These are phyloP conservation scores for Thermochaetoides thermophila DNA, from an alignment of 495 filamentous ascomycete genomes.

Conservation along the genomic window DNA sequence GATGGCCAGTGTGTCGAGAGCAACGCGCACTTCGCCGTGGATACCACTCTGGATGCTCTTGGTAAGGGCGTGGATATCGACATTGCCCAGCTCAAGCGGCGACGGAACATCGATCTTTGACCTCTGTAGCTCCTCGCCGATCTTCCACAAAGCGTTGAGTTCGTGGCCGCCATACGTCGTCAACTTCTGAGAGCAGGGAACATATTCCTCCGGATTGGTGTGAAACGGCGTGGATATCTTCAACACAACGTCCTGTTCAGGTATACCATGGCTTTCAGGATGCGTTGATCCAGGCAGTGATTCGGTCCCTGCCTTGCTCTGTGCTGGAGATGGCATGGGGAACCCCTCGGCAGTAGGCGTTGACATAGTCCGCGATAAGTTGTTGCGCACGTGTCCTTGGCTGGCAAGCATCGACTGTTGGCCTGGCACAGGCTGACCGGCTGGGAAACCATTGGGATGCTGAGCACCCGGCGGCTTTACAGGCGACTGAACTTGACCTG, in stretches of 20 bases:
- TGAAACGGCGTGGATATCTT: constrained; percentile 21
- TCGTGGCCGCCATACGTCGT: constrained; percentile 51
- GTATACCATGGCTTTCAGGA: constrained; percentile 15
- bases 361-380: constrained; percentile 28
- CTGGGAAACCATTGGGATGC: constrained; percentile 37
- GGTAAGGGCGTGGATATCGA: constrained; percentile 84
- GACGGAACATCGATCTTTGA: constrained; percentile 58
- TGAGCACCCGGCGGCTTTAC: constrained; percentile 34
- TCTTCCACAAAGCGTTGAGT: constrained; percentile 40
- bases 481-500: constrained; percentile 31
- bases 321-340: constrained; percentile 25
- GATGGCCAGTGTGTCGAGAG: constrained; percentile 65
- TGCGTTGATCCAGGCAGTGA: constrained; percentile 20
- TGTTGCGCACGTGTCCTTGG: constrained; percentile 24
- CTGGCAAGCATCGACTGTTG: constrained; percentile 20
- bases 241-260: constrained; percentile 12
- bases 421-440: constrained; percentile 29
- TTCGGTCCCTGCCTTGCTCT: constrained; percentile 22
- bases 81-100: constrained; percentile 64
- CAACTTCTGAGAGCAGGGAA: constrained; percentile 46
- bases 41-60: constrained; percentile 89
- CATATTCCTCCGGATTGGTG: constrained; percentile 33
- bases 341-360: constrained; percentile 27
- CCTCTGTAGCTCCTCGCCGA: constrained; percentile 47
- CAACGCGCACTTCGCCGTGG: constrained; percentile 70